Conservation (phyloP, 2,329 filamentous ascomycete species). For the Canariomyces notabilis region DNA sequence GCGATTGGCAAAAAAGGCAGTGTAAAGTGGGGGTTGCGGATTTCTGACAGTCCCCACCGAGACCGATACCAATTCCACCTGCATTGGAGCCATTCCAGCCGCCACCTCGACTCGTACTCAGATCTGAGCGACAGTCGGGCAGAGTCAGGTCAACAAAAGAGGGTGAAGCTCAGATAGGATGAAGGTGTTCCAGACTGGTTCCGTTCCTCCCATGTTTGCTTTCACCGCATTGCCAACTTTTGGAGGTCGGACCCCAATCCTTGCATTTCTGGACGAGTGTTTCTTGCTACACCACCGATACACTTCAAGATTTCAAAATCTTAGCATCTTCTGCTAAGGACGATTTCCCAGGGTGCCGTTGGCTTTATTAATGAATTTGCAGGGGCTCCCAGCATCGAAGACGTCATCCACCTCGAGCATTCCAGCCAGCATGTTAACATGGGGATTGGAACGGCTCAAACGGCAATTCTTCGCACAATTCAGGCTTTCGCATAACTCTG, state of each 20-base stretch:
- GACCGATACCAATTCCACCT: not conserved
- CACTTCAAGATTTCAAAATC: not conserved
- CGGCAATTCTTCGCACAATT: too few relatives aligned
- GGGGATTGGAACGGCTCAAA: too few relatives aligned
- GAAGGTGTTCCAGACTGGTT: not conserved
- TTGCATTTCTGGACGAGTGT: not conserved
- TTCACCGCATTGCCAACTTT: not conserved
- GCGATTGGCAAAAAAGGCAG: conserved; percentile 6
- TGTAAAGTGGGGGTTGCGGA: conserved; percentile 1
- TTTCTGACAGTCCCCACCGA: conserved; percentile 1
- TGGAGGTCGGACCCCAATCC: not conserved
- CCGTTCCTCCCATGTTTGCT: not conserved
- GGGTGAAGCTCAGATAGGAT: not conserved
- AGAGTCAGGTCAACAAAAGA: not conserved
- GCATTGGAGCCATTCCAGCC: not conserved
- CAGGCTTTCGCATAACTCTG: too few relatives aligned
- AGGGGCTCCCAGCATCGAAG: too few relatives aligned
- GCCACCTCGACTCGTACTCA: not conserved
- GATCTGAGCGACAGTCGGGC: too few relatives aligned
- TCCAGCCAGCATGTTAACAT: too few relatives aligned
- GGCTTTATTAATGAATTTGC: too few relatives aligned
- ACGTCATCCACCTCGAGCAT: too few relatives aligned
- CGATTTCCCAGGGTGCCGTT: too few relatives aligned
- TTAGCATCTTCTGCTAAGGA: too few relatives aligned
- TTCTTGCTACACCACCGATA: not conserved